phyloP scores from a whole-genome alignment of 106 monocot species.

The Apostasia shenzhenica region DNA sequence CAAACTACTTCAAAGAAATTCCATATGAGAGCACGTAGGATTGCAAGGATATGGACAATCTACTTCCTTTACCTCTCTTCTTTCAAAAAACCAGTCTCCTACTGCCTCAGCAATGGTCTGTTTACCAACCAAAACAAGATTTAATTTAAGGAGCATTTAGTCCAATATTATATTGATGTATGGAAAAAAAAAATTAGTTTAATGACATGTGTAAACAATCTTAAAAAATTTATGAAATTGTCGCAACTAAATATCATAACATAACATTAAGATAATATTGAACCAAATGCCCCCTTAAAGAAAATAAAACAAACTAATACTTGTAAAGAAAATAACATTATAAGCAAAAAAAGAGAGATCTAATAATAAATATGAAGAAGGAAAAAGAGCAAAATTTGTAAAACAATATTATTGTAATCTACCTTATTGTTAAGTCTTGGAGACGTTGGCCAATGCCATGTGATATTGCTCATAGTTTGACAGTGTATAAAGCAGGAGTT shows the following conservation, averaged over 20 bases:
- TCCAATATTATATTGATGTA: too few species aligned
- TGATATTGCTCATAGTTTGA: constrained; percentile 50
- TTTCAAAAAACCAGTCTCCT: constrained; percentile 84
- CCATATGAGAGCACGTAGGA: constrained; percentile 30
- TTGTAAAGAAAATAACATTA: too few species aligned
- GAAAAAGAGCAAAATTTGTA: background rate
- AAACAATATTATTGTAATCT: background rate
- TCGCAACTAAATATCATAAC: too few species aligned
- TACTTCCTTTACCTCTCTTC: constrained; percentile 28
- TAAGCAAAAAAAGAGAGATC: too few species aligned
- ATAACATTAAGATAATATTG: too few species aligned
- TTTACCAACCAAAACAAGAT: background rate
- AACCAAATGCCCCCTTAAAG: too few species aligned
- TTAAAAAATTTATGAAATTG: too few species aligned
- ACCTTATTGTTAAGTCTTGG: constrained; percentile 81
- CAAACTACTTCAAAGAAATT: background rate
- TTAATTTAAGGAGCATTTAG: too few species aligned
- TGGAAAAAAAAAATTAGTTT: too few species aligned
- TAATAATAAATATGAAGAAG: too few species aligned
- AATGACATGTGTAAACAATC: too few species aligned
- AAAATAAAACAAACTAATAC: too few species aligned
- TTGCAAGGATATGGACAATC: constrained; percentile 84
- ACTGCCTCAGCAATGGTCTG: constrained; percentile 72
- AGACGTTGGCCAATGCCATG: constrained; percentile 73
- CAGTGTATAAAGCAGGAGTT: constrained; percentile 85